A percentile compares a stretch with the other conserved stretches of the same genome.
Evolutionary conservation across 176 grass and related monocot genomes (phyloP).

Genomic region (Themeda triandra): DNA sequence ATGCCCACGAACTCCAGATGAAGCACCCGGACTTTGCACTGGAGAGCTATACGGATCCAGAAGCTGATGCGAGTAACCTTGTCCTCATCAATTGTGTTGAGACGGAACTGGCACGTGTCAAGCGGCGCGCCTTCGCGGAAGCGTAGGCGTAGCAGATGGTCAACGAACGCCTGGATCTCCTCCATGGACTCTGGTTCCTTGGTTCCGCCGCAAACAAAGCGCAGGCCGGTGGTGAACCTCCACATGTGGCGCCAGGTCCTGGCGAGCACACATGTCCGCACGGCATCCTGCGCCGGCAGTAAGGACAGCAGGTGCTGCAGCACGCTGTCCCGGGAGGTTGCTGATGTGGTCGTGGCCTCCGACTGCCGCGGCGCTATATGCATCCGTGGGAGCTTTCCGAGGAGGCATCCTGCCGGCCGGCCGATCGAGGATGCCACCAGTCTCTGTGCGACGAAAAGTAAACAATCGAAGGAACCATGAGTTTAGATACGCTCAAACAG

Average conservation of each 20-base stretch:
- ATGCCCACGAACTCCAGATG: too few species aligned
- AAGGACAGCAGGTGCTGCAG: background rate
- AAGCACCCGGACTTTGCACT: too few species aligned
- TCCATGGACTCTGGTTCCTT: too few species aligned
- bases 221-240: background rate
- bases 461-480: too few species aligned
- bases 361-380: too few species aligned
- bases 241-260: background rate
- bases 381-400: background rate
- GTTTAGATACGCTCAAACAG: too few species aligned
- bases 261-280: background rate
- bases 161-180: too few species aligned
- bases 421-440: too few species aligned
- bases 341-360: background rate
- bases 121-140: background rate
- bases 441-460: too few species aligned
- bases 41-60: too few species aligned
- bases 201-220: background rate
- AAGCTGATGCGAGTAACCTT: too few species aligned
- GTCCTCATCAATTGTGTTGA: accelerated
- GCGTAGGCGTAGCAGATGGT: background rate
- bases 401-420: background rate
- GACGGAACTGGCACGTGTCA: background rate
- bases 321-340: background rate
- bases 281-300: background rate